These are phyloP conservation scores for Cercospora sp. DNA, from an alignment of 2,329 filamentous ascomycete genomes.

Conservation along the genomic window DNA sequence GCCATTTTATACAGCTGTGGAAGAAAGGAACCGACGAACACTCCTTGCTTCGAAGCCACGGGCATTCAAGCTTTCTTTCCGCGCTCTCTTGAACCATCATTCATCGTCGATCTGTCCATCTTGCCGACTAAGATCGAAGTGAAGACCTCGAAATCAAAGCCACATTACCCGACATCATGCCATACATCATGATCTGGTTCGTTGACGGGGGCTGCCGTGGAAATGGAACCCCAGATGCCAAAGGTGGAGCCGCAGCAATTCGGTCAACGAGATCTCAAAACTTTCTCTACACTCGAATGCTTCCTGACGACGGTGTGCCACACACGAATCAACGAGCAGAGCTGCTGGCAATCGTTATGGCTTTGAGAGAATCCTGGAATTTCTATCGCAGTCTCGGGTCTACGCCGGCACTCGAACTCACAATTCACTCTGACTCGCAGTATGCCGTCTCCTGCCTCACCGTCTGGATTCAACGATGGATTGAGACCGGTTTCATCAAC, in stretches of 20 bases:
- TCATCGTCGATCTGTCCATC: no score
- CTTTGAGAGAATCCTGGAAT: not conserved
- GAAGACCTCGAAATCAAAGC: no score
- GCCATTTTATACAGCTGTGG: no score
- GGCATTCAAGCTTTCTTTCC: no score
- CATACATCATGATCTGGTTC: slow-evolving; percentile 16
- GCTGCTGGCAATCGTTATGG: slow-evolving; percentile 18
- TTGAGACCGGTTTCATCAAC: not conserved
- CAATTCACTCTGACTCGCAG: not conserved
- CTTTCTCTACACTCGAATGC: not conserved
- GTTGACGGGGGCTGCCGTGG: slow-evolving; percentile 23
- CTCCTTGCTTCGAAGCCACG: no score
- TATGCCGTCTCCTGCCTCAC: not conserved
- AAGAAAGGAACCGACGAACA: no score
- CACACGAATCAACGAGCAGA: slow-evolving; percentile 23
- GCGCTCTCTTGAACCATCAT: no score
- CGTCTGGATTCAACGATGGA: not conserved
- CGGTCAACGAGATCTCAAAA: not conserved
- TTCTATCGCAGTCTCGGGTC: not conserved
- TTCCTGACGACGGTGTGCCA: not conserved
- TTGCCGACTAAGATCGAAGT: no score
- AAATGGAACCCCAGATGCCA: slow-evolving; percentile 15
- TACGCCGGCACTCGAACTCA: not conserved
- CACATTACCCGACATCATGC: not conserved
- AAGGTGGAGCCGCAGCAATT: slow-evolving; percentile 17